Percentiles rank a stretch among this genome's conserved stretches.
Evolutionary conservation across 73 alveolate species (phyloP).

Genomic region (Paraurostyla sp.): DNA sequence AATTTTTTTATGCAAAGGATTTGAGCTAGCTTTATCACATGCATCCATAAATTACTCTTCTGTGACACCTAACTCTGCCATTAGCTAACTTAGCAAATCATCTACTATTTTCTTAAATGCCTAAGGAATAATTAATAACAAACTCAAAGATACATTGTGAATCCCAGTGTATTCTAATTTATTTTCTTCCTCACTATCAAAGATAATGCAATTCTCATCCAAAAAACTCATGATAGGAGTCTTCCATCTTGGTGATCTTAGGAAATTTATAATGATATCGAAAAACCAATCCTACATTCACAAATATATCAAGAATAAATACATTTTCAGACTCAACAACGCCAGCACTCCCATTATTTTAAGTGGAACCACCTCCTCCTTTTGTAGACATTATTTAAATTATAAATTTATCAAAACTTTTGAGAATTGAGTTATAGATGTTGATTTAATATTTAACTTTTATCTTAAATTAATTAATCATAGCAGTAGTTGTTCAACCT

Average conservation of each 20-base stretch:
- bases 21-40: conserved; percentile 71
- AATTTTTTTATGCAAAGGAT: conserved; percentile 73
- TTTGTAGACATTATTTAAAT: neutral
- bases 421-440: too few relatives aligned
- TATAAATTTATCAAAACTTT: neutral
- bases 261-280: conserved; percentile 80
- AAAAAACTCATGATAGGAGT: conserved; percentile 82
- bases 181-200: conserved; percentile 93
- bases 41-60: conserved; percentile 79
- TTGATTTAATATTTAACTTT: neutral
- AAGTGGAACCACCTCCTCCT: neutral
- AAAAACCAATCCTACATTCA: conserved; percentile 79
- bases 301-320: neutral
- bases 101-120: conserved; percentile 88
- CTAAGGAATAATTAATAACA: conserved; percentile 20
- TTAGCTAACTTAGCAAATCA: conserved; percentile 79
- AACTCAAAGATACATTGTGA: conserved; percentile 68
- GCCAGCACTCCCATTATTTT: too few relatives aligned
- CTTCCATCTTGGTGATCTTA: conserved; percentile 86
- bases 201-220: conserved; percentile 88
- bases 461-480: conserved; percentile 43
- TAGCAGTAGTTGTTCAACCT: conserved; percentile 74
- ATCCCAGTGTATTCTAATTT: conserved; percentile 84
- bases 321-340: conserved; percentile 30
- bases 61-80: conserved; percentile 87